Evolutionary conservation across 2,329 filamentous ascomycete genomes (phyloP), one percentile per base, ranked within the genome.

Genomic region (Pyrenochaeta sp.): DNA sequence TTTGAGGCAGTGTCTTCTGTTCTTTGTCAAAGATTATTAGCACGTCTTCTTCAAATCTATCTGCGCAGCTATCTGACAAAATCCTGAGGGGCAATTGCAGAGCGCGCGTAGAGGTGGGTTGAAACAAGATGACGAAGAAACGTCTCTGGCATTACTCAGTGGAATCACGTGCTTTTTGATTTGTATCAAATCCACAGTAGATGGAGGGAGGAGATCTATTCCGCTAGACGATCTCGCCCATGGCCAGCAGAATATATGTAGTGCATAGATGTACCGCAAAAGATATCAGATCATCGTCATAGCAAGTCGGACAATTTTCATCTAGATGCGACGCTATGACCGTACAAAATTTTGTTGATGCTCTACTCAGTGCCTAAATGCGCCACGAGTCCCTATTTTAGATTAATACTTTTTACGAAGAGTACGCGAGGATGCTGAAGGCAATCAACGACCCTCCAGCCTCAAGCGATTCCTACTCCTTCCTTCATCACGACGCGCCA

Each of bases 401-500:
- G 12, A 27, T 15, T 8, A n/a, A 22, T 22, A 19, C 22, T 3
- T 42, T 10, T 19, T 42, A 30, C 22, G 39, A 36, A 36, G 7
- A 36, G 12, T 36, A 10, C 12, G 12, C 13, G 39, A 43, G 22
- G 3, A 44, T 44, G 25, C 24, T 28, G 22, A 27, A 15, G 5
- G 12, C 42, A 43, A 27, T 51, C 47, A 40, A 51, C 73, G 54
- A 5, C 75, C 74, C 54, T 78, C 75, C 24, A 77, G 45, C 56
- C 73, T 71, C 55, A 76, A 58, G 40, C 73, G 65, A 57, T 74
- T 71, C 50, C 68, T 50, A 28, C 50, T 69, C 54, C 74, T 71
- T 39, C 79, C 76, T 65, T 83, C 78, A 52, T 77, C 72, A 50
- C 79, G 70, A 56, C 79, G 73, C 5, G 77, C 78, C 9, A 79